Evolutionary conservation across 768 basidiomycete genomes (phyloP).

Genomic region (Suillus fuscotomentosus): DNA sequence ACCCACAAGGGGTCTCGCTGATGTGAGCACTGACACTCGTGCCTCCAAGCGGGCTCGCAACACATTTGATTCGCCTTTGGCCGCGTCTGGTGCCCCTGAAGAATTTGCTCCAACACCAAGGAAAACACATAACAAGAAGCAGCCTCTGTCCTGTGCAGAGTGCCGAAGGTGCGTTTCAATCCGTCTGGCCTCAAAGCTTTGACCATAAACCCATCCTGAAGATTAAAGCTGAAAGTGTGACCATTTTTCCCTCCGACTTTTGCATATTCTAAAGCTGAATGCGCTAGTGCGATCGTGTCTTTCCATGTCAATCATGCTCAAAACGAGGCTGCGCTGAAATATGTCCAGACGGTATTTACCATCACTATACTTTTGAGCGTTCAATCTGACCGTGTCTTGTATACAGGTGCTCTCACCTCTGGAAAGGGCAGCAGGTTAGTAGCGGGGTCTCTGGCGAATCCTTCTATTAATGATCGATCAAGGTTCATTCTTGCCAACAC

Average conservation of each 20-base stretch:
- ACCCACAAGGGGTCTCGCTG: slow-evolving; percentile 4
- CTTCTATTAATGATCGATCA: slow-evolving; percentile 14
- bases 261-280: slow-evolving; percentile 10
- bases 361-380: not conserved
- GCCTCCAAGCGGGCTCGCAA: slow-evolving; percentile 50
- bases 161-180: slow-evolving; percentile 49
- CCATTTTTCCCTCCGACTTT: not conserved
- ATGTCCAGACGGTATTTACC: slow-evolving; percentile 52
- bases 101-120: slow-evolving; percentile 8
- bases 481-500: slow-evolving; percentile 71
- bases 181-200: not conserved
- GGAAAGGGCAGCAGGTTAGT: slow-evolving; percentile 62
- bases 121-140: slow-evolving; percentile 27
- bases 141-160: slow-evolving; percentile 62
- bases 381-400: slow-evolving; percentile 8
- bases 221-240: slow-evolving; percentile 59
- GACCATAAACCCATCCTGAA: slow-evolving; percentile 6
- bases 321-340: slow-evolving; percentile 65
- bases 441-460: not conserved
- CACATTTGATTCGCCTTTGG: slow-evolving; percentile 18
- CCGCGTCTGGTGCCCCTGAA: slow-evolving; percentile 12
- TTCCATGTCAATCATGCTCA: slow-evolving; percentile 66
- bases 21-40: slow-evolving; percentile 24
- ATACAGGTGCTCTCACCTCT: slow-evolving; percentile 55
- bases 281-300: slow-evolving; percentile 59